phyloP scores from a whole-genome alignment of 306 rosid genomes.

The Trifolium repens region DNA sequence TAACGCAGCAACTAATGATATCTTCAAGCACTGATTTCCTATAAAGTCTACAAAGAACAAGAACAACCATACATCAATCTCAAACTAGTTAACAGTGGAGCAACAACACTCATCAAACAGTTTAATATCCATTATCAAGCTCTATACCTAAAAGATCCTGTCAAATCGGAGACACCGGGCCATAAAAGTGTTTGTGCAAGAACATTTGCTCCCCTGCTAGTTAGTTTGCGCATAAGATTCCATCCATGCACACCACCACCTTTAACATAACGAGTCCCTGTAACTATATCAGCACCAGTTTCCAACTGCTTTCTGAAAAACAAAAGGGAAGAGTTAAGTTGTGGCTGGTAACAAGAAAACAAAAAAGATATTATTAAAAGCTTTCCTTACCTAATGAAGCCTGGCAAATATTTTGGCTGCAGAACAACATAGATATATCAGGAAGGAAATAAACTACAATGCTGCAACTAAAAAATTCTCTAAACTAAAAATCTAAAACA shows the following conservation, averaged over 20 bases:
- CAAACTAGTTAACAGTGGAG: conserved; percentile 36
- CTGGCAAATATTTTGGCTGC: conserved; percentile 96
- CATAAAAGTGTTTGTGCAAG: conserved; percentile 96
- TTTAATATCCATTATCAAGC: conserved; percentile 33
- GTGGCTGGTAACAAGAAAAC: conserved; percentile 21
- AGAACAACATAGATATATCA: conserved; percentile 41
- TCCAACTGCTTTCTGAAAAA: conserved; percentile 70
- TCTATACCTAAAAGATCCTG: conserved; percentile 88
- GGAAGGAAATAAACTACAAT: conserved; percentile 25
- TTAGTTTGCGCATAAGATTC: conserved; percentile 98
- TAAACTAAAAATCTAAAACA: conserved; percentile 11
- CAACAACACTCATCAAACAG: conserved; percentile 30
- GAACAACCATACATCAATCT: conserved; percentile 36
- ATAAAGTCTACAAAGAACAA: conserved; percentile 70
- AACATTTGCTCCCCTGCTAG: conserved; percentile 98
- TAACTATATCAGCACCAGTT: conserved; percentile 88
- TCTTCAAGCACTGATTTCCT: conserved; percentile 87
- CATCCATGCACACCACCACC: conserved; percentile 98
- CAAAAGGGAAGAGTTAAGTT: conserved; percentile 34
- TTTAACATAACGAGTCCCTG: conserved; percentile 94
- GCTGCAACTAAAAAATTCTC: neutral
- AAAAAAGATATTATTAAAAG: conserved; percentile 17
- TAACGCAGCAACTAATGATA: conserved; percentile 86
- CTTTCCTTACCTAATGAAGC: conserved; percentile 73
- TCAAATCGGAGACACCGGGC: conserved; percentile 98